Evolutionary conservation across 768 basidiomycete genomes (phyloP), one percentile per base, ranked within the genome.

Genomic region (Amanita molliuscula): DNA sequence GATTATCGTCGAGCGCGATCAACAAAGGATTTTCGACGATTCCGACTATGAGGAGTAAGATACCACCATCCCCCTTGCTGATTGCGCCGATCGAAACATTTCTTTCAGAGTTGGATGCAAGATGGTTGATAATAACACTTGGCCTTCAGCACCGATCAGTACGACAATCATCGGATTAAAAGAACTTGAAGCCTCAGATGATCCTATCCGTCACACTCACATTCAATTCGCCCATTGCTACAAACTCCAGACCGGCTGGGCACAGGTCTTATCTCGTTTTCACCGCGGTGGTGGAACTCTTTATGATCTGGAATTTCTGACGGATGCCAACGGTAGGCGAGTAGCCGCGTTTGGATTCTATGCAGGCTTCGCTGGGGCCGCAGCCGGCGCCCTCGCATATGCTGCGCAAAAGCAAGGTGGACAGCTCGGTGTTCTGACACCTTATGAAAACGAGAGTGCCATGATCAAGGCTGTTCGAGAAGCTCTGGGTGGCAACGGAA

Each of bases 211-310:
- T 6, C 96, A 99, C 67, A 91, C 88, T 2, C 96, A 99, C 67
- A 92, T 99, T 61, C 92, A 96, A 59, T 99, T 98, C 59, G 94
- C 93, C 3, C 96, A 98, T 65, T 96, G 94, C 67, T 98, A 89
- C 78, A 99, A 99, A 69, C 70, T 79, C 37, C 96, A 99, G 64
- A 90, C 76, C 1, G 96, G 96, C 18, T 99, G 96, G 95, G 74
- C 79, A 7, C 72, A 79, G 38, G 79, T 97, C 28, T 80, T 99
- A 25, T 73, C 81, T 26, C 86, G 96, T 18, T 99, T 97, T 73
- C 70, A 78, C 63, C 74, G 74, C 44, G 96, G 94, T 11, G 73
- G 75, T 18, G 95, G 93, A 26, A 84, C 81, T 10, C 71, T 98
- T 20, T 97, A 97, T 67, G 96, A 98, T 64, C 74, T 98, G 48